Conservation (phyloP, 768 basidiomycete genomes). For the Mycena olivaceomarginata region DNA sequence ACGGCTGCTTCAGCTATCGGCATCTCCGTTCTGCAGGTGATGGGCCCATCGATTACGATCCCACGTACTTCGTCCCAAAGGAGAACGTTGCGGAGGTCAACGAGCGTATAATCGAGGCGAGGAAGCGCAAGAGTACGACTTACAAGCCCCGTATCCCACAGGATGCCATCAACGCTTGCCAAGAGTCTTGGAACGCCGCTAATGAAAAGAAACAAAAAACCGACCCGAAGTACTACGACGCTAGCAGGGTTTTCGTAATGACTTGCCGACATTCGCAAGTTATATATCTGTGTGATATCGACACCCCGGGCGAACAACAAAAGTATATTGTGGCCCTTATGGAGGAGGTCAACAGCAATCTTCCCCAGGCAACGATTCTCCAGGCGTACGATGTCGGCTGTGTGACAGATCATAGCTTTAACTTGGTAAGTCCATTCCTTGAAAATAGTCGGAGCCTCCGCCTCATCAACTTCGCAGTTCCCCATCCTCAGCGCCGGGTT, state of each 20-base stretch:
- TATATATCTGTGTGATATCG: constrained; percentile 43
- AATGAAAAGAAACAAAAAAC: constrained; percentile 55
- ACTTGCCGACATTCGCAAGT: constrained; percentile 60
- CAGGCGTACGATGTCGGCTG: constrained; percentile 60
- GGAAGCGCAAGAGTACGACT: no score
- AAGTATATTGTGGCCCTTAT: constrained; percentile 60
- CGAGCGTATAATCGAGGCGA: no score
- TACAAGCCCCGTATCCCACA: neutral
- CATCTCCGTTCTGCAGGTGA: no score
- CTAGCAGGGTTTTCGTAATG: constrained; percentile 59
- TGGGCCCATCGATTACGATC: no score
- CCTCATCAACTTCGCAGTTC: no score
- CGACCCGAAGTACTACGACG: constrained; percentile 51
- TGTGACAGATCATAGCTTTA: constrained; percentile 45
- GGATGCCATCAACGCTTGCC: neutral
- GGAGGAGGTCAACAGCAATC: constrained; percentile 48
- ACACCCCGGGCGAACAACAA: constrained; percentile 38
- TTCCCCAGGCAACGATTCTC: constrained; percentile 53
- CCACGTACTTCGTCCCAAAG: no score
- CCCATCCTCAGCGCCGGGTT: no score
- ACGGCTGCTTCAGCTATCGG: no score
- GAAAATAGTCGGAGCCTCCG: no score
- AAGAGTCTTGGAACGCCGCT: constrained; percentile 50
- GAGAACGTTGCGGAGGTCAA: no score
- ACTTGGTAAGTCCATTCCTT: constrained; percentile 17